These are phyloP conservation scores for Fusarium concolor DNA, from an alignment of 2,329 filamentous ascomycete genomes.

Conservation along the genomic window DNA sequence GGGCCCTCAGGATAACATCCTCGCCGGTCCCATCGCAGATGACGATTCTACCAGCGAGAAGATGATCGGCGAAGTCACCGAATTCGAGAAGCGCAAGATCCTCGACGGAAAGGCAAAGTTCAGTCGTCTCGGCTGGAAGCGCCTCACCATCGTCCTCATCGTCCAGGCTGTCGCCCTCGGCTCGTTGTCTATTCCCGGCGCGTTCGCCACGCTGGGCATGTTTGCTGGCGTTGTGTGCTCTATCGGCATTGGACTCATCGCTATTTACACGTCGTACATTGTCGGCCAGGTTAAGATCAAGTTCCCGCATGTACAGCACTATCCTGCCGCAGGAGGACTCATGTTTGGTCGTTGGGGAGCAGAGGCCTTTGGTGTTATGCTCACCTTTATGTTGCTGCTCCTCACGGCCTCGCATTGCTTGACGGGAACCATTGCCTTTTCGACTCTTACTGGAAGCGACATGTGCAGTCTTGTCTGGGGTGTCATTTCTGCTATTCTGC, in stretches of 20 bases:
- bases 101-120: slow-evolving; percentile 41
- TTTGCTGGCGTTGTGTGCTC: slow-evolving; percentile 53
- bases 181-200: slow-evolving; percentile 41
- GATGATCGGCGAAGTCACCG: slow-evolving; percentile 41
- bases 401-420: slow-evolving; percentile 75
- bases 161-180: slow-evolving; percentile 43
- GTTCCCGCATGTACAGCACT: slow-evolving; percentile 67
- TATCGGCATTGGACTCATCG: slow-evolving; percentile 52
- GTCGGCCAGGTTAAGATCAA: slow-evolving; percentile 57
- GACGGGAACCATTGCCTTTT: slow-evolving; percentile 73
- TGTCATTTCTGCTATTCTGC: slow-evolving; percentile 54
- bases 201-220: slow-evolving; percentile 44
- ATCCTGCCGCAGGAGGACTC: slow-evolving; percentile 72
- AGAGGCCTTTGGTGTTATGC: slow-evolving; percentile 67
- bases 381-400: slow-evolving; percentile 71
- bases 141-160: slow-evolving; percentile 44
- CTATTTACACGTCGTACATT: slow-evolving; percentile 56
- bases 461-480: slow-evolving; percentile 55
- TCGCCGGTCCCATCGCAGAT: slow-evolving; percentile 9
- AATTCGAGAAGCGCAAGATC: slow-evolving; percentile 44
- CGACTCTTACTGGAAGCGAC: slow-evolving; percentile 67
- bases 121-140: slow-evolving; percentile 43
- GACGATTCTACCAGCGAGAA: slow-evolving; percentile 39
- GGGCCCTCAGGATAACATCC: slow-evolving; percentile 19
- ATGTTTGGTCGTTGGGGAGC: slow-evolving; percentile 67